Evolutionary conservation across 2,329 filamentous ascomycete genomes (phyloP).

Genomic region (Bipolaris victoriae): DNA sequence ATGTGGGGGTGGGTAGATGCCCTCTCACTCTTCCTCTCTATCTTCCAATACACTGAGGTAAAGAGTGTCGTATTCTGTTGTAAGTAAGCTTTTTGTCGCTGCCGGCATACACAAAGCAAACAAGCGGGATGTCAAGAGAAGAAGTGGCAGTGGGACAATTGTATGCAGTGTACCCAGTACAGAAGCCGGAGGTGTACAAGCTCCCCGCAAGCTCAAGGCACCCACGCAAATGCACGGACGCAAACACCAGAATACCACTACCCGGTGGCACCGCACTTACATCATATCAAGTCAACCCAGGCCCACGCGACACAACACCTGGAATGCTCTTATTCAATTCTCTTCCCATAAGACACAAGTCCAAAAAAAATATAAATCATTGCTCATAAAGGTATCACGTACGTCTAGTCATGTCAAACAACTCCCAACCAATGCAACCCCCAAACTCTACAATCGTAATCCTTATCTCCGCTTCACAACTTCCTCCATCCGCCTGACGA

Average conservation of each 20-base stretch:
- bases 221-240: conserved; percentile 23
- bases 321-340: background rate
- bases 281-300: background rate
- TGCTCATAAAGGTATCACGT: conserved; percentile 6
- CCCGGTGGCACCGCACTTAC: conserved; percentile 18
- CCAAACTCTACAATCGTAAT: conserved; percentile 1
- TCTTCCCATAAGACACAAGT: background rate
- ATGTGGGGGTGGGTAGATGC: conserved; percentile 25
- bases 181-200: conserved; percentile 22
- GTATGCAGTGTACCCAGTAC: conserved; percentile 8
- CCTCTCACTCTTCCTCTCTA: background rate
- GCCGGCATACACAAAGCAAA: background rate
- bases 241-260: conserved; percentile 9
- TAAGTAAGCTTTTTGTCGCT: background rate
- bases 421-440: conserved; percentile 24
- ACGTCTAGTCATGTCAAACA: conserved; percentile 9
- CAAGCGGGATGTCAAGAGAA: background rate
- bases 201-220: conserved; percentile 37
- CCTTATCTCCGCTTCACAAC: conserved; percentile 61
- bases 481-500: conserved; percentile 69
- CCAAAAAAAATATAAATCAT: background rate
- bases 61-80: background rate
- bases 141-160: conserved; percentile 11
- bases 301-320: background rate
- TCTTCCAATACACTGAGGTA: background rate